Percentiles rank a stretch among this genome's conserved stretches.
phyloP scores from a whole-genome alignment of 2,329 filamentous ascomycete species.

The Aspergillus niger region DNA sequence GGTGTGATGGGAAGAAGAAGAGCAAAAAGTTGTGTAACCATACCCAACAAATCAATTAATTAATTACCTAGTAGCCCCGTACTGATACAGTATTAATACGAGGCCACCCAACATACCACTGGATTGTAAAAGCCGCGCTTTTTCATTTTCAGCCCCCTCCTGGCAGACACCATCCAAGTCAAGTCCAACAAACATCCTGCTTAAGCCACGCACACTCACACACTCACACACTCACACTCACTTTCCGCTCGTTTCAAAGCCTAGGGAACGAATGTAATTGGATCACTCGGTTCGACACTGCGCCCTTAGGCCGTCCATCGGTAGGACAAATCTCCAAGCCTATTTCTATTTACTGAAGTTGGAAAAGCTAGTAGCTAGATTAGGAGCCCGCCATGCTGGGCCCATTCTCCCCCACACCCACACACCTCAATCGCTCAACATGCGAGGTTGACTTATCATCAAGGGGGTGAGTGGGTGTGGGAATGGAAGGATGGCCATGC shows the following conservation, averaged over 20 bases:
- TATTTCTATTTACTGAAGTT: neutral
- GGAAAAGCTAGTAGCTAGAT: slow-evolving; percentile 3
- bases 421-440: slow-evolving; percentile 2
- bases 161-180: neutral
- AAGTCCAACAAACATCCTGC: slow-evolving; percentile 4
- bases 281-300: slow-evolving; percentile 15
- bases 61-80: neutral
- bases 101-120: slow-evolving; percentile 1
- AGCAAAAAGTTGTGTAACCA: neutral
- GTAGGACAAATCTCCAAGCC: slow-evolving; percentile 3
- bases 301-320: slow-evolving; percentile 7
- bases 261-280: neutral
- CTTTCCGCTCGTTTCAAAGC: slow-evolving; percentile 15
- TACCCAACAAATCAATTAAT: neutral
- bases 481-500: slow-evolving; percentile 5
- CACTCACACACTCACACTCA: no score
- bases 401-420: slow-evolving; percentile 5
- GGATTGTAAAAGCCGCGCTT: neutral
- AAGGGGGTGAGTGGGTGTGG: slow-evolving; percentile 4
- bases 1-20: neutral
- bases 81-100: neutral
- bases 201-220: slow-evolving; percentile 13
- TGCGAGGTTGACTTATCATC: slow-evolving; percentile 9
- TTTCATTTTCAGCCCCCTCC: slow-evolving; percentile 1
- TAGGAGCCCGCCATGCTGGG: slow-evolving; percentile 3